Evolutionary conservation across 148 eudicot genomes (phyloP).

Genomic region (Amaranthus hypochondriacus): DNA sequence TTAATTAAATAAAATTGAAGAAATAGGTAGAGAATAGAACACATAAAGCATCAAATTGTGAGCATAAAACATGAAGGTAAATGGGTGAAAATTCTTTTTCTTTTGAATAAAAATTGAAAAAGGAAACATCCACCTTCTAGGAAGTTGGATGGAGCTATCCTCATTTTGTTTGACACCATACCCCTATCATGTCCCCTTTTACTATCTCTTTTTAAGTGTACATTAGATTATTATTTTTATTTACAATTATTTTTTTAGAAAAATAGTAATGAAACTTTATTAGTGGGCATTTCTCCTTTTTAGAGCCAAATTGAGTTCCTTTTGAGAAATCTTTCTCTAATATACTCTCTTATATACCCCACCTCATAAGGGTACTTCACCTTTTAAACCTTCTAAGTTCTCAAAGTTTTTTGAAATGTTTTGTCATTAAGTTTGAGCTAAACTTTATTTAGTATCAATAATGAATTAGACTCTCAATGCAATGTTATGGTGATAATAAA

Average conservation of each 20-base stretch:
- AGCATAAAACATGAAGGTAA: slow-evolving; percentile 30
- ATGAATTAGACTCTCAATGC: too few relatives aligned
- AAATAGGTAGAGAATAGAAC: slow-evolving; percentile 17
- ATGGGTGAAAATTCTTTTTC: slow-evolving; percentile 38
- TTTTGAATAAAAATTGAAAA: slow-evolving; percentile 36
- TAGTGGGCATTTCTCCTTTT: slow-evolving; percentile 58
- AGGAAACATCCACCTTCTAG: slow-evolving; percentile 47
- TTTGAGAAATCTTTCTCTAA: slow-evolving; percentile 29
- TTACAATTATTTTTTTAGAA: background rate
- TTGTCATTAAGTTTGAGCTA: too few relatives aligned
- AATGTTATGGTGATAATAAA: too few relatives aligned
- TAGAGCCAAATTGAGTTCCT: slow-evolving; percentile 30
- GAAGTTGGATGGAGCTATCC: slow-evolving; percentile 66
- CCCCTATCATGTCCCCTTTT: slow-evolving; percentile 13
- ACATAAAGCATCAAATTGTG: slow-evolving; percentile 27
- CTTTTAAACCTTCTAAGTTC: background rate
- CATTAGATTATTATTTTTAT: background rate
- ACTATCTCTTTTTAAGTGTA: slow-evolving; percentile 4
- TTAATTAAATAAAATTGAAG: slow-evolving; percentile 11
- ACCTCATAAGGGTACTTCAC: slow-evolving; percentile 26
- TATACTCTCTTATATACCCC: slow-evolving; percentile 27
- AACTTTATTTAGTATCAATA: too few relatives aligned
- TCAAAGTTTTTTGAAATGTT: too few relatives aligned
- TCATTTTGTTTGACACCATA: slow-evolving; percentile 39
- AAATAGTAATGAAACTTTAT: background rate